A percentile compares a stretch with the other conserved stretches of the same genome.
These are phyloP conservation scores for Penicillium occitanis DNA, from an alignment of 2,329 filamentous ascomycete species.

Conservation along the genomic window DNA sequence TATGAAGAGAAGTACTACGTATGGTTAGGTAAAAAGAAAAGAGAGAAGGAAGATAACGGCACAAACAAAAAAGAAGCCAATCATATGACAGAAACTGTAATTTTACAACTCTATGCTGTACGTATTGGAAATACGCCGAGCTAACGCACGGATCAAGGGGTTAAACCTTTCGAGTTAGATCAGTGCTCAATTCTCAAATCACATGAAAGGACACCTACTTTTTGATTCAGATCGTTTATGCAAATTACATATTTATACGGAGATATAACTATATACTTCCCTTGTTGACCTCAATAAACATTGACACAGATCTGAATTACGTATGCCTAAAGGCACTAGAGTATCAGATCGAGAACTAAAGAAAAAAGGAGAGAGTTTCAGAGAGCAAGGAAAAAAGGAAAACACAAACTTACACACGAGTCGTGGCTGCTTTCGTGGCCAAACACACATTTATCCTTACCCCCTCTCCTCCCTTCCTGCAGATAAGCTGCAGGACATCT, in stretches of 20 bases:
- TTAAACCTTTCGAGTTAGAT: conserved; percentile 8
- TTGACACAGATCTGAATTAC: background rate
- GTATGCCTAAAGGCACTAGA: background rate
- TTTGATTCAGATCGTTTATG: background rate
- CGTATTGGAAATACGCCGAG: background rate
- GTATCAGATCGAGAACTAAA: background rate
- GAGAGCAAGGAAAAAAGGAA: background rate
- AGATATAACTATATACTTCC: background rate
- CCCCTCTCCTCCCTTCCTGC: conserved; percentile 8
- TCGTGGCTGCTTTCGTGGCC: conserved; percentile 4
- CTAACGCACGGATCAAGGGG: conserved; percentile 2
- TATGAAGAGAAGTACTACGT: background rate
- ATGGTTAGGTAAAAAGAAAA: no score
- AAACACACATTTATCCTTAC: background rate
- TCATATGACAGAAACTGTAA: background rate
- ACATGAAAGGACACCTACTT: background rate
- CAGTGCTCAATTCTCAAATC: conserved; percentile 3
- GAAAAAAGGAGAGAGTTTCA: background rate
- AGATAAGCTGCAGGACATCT: conserved; percentile 6
- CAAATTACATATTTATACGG: conserved; percentile 2
- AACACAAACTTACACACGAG: conserved; percentile 9
- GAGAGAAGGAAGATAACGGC: background rate
- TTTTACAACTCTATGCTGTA: background rate
- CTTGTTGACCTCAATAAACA: background rate
- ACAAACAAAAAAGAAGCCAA: background rate